A percentile compares a stretch with the other conserved stretches of the same genome.
Evolutionary conservation across 257 asterid species (phyloP).

Genomic region (Forsythia viridissima): DNA sequence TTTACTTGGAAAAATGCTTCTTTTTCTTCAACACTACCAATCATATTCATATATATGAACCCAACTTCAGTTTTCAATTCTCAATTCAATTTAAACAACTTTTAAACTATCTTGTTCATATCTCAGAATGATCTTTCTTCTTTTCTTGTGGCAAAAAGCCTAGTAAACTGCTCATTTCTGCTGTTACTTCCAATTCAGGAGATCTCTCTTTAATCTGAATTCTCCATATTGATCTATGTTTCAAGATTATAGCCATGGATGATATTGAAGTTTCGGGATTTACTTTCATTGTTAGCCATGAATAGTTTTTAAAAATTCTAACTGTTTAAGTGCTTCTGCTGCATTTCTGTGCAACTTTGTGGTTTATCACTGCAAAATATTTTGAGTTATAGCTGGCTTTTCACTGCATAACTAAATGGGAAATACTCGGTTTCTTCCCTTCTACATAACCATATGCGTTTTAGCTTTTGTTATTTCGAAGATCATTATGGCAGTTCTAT

Average conservation of each 20-base stretch:
- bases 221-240: background rate
- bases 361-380: background rate
- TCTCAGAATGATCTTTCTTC: no score
- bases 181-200: no score
- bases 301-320: background rate
- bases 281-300: background rate
- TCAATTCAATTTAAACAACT: background rate
- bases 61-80: background rate
- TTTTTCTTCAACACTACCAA: background rate
- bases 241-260: background rate
- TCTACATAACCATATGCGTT: slow-evolving; percentile 70
- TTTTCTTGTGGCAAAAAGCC: no score
- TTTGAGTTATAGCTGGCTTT: background rate
- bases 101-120: no score
- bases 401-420: slow-evolving; percentile 37
- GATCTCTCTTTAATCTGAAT: no score
- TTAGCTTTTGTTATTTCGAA: slow-evolving; percentile 67
- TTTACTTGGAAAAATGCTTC: background rate
- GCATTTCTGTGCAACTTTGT: background rate
- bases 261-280: background rate
- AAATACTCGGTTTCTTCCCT: slow-evolving; percentile 29
- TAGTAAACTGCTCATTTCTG: background rate
- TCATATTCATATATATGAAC: slow-evolving; percentile 12
- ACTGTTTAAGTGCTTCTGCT: background rate
- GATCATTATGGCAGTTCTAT: slow-evolving; percentile 61